phyloP scores from a whole-genome alignment of 192 early-diverging fungal genomes.

The Coemansia sp. region DNA sequence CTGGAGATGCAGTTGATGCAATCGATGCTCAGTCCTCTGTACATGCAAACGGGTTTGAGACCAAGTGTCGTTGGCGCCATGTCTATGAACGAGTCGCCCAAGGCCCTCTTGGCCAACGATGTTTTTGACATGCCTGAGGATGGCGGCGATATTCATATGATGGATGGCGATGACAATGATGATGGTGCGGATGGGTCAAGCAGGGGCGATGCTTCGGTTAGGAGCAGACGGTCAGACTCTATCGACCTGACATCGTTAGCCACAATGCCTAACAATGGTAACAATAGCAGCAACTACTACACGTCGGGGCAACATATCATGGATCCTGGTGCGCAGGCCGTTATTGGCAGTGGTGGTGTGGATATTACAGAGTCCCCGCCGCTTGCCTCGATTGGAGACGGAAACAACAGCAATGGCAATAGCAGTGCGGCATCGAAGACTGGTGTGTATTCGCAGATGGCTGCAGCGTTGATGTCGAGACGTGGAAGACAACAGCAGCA shows the following conservation, averaged over 20 bases:
- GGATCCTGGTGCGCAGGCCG: background rate
- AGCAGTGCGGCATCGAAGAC: constrained; percentile 15
- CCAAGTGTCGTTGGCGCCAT: background rate
- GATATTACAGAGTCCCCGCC: constrained; percentile 14
- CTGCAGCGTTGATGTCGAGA: constrained; percentile 34
- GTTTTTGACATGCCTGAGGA: background rate
- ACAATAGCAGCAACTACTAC: background rate
- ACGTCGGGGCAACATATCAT: background rate
- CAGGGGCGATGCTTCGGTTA: background rate
- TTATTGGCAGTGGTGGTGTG: no score
- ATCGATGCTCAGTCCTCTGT: constrained; percentile 37
- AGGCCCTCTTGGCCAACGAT: background rate
- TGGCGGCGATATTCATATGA: constrained; percentile 31
- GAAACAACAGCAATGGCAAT: background rate
- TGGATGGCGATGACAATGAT: background rate
- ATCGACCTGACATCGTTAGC: constrained; percentile 45
- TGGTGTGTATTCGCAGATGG: constrained; percentile 46
- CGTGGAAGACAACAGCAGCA: constrained; percentile 18
- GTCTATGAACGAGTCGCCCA: background rate
- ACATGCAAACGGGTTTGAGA: constrained; percentile 4
- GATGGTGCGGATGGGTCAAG: background rate
- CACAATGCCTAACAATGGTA: constrained; percentile 16
- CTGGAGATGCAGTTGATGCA: constrained; percentile 49
- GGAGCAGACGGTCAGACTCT: constrained; percentile 41
- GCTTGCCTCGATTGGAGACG: constrained; percentile 7